Evolutionary conservation across 345 rosid species (phyloP), one percentile per base, ranked within the genome.

Genomic region (Hibiscus tridactylites): DNA sequence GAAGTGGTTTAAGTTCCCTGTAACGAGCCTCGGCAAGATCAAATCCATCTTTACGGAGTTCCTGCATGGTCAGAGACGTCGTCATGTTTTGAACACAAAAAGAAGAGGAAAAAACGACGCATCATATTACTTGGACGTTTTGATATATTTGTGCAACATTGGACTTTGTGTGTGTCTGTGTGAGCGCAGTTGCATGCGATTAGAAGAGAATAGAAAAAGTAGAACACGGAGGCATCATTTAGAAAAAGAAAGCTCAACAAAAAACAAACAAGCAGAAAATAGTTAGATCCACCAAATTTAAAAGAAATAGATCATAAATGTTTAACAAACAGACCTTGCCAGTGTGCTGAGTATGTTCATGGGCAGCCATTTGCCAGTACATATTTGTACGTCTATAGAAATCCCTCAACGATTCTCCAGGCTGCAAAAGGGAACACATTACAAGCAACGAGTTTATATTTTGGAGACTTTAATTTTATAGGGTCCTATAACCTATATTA

Each of bases 341-440:
- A 9, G 98, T 94, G 78, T 94, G 98, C 72, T 91, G 96, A 44
- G 98, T 91, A 72, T 94, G 98, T 76, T 94, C 98, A 63, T 94
- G 91, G 49, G 98, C 97, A 21, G 98, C 98, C 97, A 94, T 91
- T 85, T 91, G 98, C 98, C 98, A 91, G 81, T 94, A 94, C 88
- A 90, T 60, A 78, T 77, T 90, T 21, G 98, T 94, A 17, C 97
- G 97, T 77, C 78, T 86, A 71, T 94, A 94, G 86, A 94, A 94
- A 79, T 94, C 97, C 80, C 79, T 90, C 80, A 94, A 87, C 59
- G 93, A 79, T 78, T 94, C 98, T 75, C 97, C 98, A 69, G 98
- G 96, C 98, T 94, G 74, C 76, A 79, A 46, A 74, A 76, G 42
- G 52, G 76, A 79, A 58, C 62, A 73, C 24, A 26, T 31, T 47